Conservation (phyloP, 331 rosid species). For the Quercus phellos region DNA sequence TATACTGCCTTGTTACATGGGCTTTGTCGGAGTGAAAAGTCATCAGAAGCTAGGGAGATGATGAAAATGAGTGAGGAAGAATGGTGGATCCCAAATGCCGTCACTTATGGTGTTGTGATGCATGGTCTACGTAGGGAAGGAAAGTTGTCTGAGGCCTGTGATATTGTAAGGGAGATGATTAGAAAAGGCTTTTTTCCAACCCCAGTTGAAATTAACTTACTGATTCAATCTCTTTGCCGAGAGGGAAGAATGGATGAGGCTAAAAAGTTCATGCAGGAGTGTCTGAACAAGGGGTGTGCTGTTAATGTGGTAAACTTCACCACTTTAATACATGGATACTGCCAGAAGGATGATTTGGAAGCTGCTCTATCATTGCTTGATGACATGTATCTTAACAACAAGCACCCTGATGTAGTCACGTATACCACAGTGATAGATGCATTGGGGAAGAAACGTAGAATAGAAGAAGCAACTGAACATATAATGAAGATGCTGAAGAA, state of each 20-base stretch:
- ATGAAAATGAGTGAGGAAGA: slow-evolving; percentile 67
- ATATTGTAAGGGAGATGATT: slow-evolving; percentile 61
- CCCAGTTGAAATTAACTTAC: slow-evolving; percentile 72
- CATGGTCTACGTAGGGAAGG: slow-evolving; percentile 85
- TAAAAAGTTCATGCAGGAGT: slow-evolving; percentile 65
- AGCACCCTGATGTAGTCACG: slow-evolving; percentile 76
- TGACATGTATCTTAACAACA: slow-evolving; percentile 82
- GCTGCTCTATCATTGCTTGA: slow-evolving; percentile 73
- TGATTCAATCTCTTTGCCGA: slow-evolving; percentile 58
- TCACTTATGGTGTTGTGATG: slow-evolving; percentile 69
- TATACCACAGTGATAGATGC: slow-evolving; percentile 74
- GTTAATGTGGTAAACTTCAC: slow-evolving; percentile 72
- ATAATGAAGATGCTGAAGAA: slow-evolving; percentile 58
- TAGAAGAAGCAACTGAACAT: slow-evolving; percentile 65
- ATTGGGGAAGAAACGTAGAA: slow-evolving; percentile 65
- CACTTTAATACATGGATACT: slow-evolving; percentile 72
- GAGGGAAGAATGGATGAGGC: slow-evolving; percentile 58
- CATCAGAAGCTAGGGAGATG: slow-evolving; percentile 78
- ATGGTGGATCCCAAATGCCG: slow-evolving; percentile 83
- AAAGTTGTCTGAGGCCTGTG: slow-evolving; percentile 71
- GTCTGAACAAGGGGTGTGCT: slow-evolving; percentile 69
- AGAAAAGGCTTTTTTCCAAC: slow-evolving; percentile 63
- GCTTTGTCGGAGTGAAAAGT: slow-evolving; percentile 67
- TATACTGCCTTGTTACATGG: slow-evolving; percentile 71
- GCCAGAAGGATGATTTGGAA: slow-evolving; percentile 67